These are phyloP conservation scores for Wakefieldia striispora DNA, from an alignment of 768 basidiomycete species.

Conservation along the genomic window DNA sequence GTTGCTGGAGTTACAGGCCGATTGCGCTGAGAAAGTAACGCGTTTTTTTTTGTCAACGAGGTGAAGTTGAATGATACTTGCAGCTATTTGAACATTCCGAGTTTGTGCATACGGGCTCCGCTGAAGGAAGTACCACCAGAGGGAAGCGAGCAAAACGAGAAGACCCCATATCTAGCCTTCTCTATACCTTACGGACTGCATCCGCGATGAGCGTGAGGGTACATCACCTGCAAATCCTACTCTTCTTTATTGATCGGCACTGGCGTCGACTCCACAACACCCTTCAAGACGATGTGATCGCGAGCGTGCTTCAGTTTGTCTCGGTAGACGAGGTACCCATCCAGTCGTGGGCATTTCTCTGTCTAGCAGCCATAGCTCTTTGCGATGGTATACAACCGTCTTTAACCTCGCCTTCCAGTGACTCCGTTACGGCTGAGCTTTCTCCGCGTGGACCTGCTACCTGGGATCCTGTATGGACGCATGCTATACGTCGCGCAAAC, in stretches of 20 bases:
- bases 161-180: conserved; percentile 56
- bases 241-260: conserved; percentile 82
- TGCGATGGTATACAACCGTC: conserved; percentile 35
- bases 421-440: not conserved
- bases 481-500: conserved; percentile 72
- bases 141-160: conserved; percentile 55
- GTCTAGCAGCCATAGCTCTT: conserved; percentile 68
- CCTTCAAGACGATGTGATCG: conserved; percentile 56
- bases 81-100: conserved; percentile 69
- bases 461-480: conserved; percentile 86
- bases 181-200: conserved; percentile 45
- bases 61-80: not conserved
- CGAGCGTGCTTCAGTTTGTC: conserved; percentile 57
- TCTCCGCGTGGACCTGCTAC: conserved; percentile 27
- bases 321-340: conserved; percentile 59
- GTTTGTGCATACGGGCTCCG: conserved; percentile 42
- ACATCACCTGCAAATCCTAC: conserved; percentile 68
- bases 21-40: conserved; percentile 66
- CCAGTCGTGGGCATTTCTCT: conserved; percentile 86
- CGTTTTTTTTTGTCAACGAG: not conserved
- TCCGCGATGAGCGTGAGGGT: conserved; percentile 36
- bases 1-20: conserved; percentile 75
- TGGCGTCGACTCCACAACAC: conserved; percentile 61
- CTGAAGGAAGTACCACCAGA: conserved; percentile 27
- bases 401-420: conserved; percentile 1